Evolutionary conservation across 192 early-diverging fungal genomes (phyloP).

Genomic region (Dissophora ornata): DNA sequence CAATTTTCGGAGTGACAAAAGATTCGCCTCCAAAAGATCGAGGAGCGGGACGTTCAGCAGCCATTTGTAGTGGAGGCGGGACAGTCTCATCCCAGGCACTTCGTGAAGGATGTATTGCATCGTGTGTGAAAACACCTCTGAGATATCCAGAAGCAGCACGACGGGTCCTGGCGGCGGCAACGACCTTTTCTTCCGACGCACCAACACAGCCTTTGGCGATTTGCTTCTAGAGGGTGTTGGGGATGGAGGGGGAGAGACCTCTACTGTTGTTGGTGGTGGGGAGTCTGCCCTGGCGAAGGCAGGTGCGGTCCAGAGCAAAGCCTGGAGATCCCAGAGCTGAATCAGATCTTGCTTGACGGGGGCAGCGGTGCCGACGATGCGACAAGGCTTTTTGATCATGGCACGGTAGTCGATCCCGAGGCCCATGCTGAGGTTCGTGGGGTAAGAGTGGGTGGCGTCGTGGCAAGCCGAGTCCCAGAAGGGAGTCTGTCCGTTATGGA

Average conservation of each 20-base stretch:
- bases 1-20: constrained; percentile 4
- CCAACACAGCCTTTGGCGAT: constrained; percentile 17
- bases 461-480: constrained; percentile 24
- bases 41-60: constrained; percentile 6
- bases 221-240: background rate
- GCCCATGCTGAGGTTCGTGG: background rate
- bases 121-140: constrained; percentile 5
- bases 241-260: background rate
- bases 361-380: constrained; percentile 11
- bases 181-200: constrained; percentile 22
- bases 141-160: constrained; percentile 32
- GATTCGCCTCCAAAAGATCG: constrained; percentile 4
- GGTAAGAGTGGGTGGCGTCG: background rate
- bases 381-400: constrained; percentile 47
- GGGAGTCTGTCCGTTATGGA: constrained; percentile 12
- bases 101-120: constrained; percentile 21
- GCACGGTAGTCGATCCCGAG: constrained; percentile 34
- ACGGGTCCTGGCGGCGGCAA: constrained; percentile 18
- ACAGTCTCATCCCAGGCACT: constrained; percentile 34
- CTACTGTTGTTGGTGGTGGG: background rate
- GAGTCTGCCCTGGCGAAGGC: background rate
- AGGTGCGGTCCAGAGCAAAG: constrained; percentile 31
- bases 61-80: constrained; percentile 23
- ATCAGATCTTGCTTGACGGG: constrained; percentile 33
- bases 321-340: constrained; percentile 42